Evolutionary conservation across 2,329 filamentous ascomycete species (phyloP).

Genomic region (Sphaerulina vaccinii): DNA sequence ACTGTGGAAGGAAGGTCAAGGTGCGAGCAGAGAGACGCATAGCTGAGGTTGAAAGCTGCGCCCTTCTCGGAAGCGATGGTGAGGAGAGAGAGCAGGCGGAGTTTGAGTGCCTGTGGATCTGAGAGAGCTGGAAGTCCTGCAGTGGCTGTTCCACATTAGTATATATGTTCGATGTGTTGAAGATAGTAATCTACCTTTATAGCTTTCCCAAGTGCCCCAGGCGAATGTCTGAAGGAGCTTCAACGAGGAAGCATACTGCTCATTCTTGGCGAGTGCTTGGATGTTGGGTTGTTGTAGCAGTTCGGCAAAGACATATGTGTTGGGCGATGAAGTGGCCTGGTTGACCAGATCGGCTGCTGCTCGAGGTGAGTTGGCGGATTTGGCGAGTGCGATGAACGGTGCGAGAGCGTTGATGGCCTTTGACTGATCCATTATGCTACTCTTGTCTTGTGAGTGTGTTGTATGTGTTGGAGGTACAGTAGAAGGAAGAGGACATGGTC

Average conservation of each 20-base stretch:
- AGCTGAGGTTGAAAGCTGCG: conserved; percentile 61
- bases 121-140: conserved; percentile 67
- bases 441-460: background rate
- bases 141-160: conserved; percentile 43
- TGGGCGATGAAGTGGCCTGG: conserved; percentile 83
- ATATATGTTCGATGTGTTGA: background rate
- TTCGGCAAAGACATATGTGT: conserved; percentile 91
- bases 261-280: conserved; percentile 64
- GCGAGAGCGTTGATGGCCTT: conserved; percentile 62
- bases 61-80: conserved; percentile 65
- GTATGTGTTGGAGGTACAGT: no score
- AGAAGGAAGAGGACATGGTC: background rate
- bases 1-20: conserved; percentile 67
- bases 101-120: conserved; percentile 73
- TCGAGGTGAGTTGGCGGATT: conserved; percentile 77
- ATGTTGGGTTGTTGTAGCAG: conserved; percentile 80
- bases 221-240: conserved; percentile 83
- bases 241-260: conserved; percentile 64
- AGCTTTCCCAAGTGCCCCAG: conserved; percentile 83
- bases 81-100: conserved; percentile 85
- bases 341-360: conserved; percentile 82
- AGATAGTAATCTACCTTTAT: conserved; percentile 54
- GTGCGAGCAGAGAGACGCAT: conserved; percentile 63
- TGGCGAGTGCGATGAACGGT: conserved; percentile 87
- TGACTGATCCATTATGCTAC: conserved; percentile 66